These are phyloP conservation scores for Akanthomyces lecanii DNA, from an alignment of 2,329 filamentous ascomycete genomes.

Conservation along the genomic window DNA sequence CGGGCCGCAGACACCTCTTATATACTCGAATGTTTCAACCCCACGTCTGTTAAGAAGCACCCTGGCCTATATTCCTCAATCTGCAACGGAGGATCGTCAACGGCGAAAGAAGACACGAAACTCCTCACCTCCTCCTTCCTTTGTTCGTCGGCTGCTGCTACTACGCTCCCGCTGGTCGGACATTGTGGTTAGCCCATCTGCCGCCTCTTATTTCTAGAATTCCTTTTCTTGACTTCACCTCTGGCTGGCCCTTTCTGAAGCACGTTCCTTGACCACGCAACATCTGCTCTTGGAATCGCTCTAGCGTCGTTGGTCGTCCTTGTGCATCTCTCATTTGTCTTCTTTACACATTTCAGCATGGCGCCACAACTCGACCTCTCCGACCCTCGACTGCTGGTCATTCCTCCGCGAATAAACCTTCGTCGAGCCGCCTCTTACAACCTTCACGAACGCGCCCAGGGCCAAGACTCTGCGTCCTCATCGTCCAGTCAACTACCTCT, in stretches of 20 bases:
- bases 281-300: background rate
- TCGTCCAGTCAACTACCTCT: conserved; percentile 62
- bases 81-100: background rate
- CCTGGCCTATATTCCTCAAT: conserved; percentile 7
- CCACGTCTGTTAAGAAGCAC: conserved; percentile 1
- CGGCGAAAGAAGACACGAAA: conserved; percentile 4
- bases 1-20: background rate
- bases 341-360: conserved; percentile 32
- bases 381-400: conserved; percentile 47
- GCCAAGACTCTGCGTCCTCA: conserved; percentile 44
- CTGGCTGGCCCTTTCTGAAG: background rate
- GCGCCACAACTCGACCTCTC: conserved; percentile 44
- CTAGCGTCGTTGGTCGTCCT: conserved; percentile 3
- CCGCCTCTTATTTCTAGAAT: conserved; percentile 24
- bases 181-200: background rate
- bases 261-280: too few relatives aligned
- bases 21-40: conserved; percentile 5
- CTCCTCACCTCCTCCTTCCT: conserved; percentile 20
- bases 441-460: conserved; percentile 45
- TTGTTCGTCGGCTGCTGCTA: background rate
- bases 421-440: conserved; percentile 56
- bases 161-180: background rate
- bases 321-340: conserved; percentile 22
- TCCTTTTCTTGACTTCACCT: conserved; percentile 22
- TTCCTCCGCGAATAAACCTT: conserved; percentile 55